Base-by-base conservation (phyloP, 495 filamentous ascomycete genomes). In the Bombardia bombarda region DNA sequence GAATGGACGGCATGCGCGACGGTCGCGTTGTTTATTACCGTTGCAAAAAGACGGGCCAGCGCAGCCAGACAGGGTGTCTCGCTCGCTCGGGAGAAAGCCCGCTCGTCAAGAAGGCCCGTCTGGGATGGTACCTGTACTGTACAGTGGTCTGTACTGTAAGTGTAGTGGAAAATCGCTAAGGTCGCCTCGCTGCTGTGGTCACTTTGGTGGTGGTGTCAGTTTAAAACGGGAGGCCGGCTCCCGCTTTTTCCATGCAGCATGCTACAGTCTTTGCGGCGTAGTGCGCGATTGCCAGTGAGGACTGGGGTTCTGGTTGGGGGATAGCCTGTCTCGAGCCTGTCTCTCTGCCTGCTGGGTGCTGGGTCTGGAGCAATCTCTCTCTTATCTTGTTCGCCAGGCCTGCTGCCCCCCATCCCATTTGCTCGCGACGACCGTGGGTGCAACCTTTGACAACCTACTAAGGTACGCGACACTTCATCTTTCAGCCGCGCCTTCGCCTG, bases 141-240 rank as follows among this genome's bases (percentile, higher is more conserved):
- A n/a, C n/a, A n/a, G n/a, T n/a, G n/a, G n/a, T n/a, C n/a, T 28
- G 25, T 7, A 28, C 25, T 12, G 25, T 6, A 12, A 12, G 25
- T 6, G 6, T 12, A 51, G 37, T 46, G 30, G n/a, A 28, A 43
- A 46, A 28, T 35, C 38, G 56, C 47, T 51, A 50, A 57, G 44
- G 22, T 45, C n/a, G 34, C 24, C 43, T 37, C 20, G 45, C n/a
- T n/a, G n/a, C n/a, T n/a, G n/a, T n/a, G n/a, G n/a, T n/a, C n/a
- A n/a, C n/a, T n/a, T n/a, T n/a, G n/a, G n/a, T n/a, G n/a, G n/a
- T n/a, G n/a, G 21, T 32, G 31, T 49, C 54, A 51, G 36, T 46
- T 44, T 46, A 55, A 50, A 55, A 47, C 57, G 49, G 55, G 55
- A 58, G 55, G 57, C 52, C 49, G 55, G 55, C 41, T 57, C 56